A percentile compares a stretch with the other conserved stretches of the same genome.
Evolutionary conservation across 306 rosid species (phyloP).

Genomic region (Cyclanthera cordifolia): DNA sequence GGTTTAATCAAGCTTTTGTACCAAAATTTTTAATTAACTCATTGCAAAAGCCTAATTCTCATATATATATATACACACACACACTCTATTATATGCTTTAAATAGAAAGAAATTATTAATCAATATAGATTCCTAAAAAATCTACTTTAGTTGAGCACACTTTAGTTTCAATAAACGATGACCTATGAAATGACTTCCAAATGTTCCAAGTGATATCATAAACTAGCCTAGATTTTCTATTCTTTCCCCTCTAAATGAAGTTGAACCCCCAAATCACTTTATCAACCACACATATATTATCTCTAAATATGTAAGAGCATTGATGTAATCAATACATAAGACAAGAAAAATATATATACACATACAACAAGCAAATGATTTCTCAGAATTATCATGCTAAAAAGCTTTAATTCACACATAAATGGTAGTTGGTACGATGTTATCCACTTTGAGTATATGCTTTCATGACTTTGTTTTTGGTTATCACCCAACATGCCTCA

Average conservation of each 20-base stretch:
- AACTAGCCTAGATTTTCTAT: not conserved
- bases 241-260: not conserved
- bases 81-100: no score
- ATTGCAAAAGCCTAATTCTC: not conserved
- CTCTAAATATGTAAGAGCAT: no score
- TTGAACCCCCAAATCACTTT: no score
- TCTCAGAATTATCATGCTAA: not conserved
- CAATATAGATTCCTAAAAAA: not conserved
- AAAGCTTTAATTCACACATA: not conserved
- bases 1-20: no score
- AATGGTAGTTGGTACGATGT: no score
- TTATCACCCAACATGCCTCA: no score
- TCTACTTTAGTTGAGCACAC: not conserved
- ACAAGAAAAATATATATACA: not conserved
- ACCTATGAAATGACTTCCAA: not conserved
- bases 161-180: not conserved
- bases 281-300: no score
- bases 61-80: no score
- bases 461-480: no score
- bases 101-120: not conserved
- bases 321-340: not conserved
- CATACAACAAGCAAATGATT: not conserved
- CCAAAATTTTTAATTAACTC: no score
- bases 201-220: not conserved
- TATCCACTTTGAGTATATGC: no score